Conservation (phyloP, 1,139 yeast species). For the Scheffersomyces titani region DNA sequence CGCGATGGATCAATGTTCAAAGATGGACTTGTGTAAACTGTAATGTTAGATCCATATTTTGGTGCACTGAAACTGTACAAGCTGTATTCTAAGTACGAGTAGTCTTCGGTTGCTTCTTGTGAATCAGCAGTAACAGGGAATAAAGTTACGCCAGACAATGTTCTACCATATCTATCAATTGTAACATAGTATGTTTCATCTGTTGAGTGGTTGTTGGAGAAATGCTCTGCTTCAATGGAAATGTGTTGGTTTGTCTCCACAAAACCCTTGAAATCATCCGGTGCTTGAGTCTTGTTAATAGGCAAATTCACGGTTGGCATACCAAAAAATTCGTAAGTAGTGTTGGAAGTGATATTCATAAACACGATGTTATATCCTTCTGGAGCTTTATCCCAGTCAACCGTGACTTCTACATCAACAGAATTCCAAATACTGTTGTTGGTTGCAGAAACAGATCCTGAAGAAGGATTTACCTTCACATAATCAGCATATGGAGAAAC, state of each 20-base stretch:
- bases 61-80: slow-evolving; percentile 12
- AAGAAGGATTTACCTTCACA: background rate
- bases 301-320: background rate
- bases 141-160: slow-evolving; percentile 6
- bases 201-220: background rate
- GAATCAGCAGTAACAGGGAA: slow-evolving; percentile 15
- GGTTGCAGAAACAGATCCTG: background rate
- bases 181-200: background rate
- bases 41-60: slow-evolving; percentile 10
- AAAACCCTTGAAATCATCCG: background rate
- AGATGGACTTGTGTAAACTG: slow-evolving; percentile 15
- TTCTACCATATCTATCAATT: background rate
- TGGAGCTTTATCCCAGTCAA: background rate
- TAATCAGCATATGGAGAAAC: background rate
- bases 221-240: background rate
- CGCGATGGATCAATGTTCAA: slow-evolving; percentile 13
- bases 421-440: slow-evolving; percentile 1
- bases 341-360: background rate
- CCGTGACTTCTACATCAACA: background rate
- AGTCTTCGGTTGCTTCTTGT: slow-evolving; percentile 11
- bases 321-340: background rate
- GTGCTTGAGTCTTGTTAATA: background rate
- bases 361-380: background rate
- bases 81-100: slow-evolving; percentile 16
- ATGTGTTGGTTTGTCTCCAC: background rate